These are phyloP conservation scores for Diaporthe sp. DNA, from an alignment of 2,329 filamentous ascomycete species.

Conservation along the genomic window DNA sequence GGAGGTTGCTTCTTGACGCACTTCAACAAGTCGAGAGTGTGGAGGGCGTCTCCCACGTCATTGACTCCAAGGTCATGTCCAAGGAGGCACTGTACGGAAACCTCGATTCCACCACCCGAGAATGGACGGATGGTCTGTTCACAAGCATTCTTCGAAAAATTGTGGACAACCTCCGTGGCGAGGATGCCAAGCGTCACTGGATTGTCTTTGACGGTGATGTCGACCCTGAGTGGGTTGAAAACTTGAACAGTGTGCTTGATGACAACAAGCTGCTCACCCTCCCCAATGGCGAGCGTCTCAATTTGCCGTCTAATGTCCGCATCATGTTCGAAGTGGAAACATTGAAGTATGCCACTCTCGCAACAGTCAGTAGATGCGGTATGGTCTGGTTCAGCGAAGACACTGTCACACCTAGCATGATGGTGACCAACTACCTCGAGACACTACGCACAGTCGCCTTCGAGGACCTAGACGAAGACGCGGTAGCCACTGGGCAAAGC, in stretches of 20 bases:
- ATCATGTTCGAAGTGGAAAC: constrained; percentile 99
- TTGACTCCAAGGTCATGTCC: constrained; percentile 99
- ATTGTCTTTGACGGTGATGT: constrained; percentile 99
- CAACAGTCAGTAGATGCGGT: constrained; percentile 98
- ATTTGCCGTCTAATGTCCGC: constrained; percentile 91
- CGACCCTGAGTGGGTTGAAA: constrained; percentile 99
- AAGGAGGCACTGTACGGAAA: constrained; percentile 98
- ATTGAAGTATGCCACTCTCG: constrained; percentile 95
- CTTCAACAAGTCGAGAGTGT: constrained; percentile 90
- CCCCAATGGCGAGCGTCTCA: constrained; percentile 97
- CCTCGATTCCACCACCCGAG: constrained; percentile 93
- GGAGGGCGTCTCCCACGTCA: constrained; percentile 96
- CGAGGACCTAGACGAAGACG: constrained; percentile 95
- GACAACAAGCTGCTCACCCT: constrained; percentile 98
- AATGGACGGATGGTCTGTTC: constrained; percentile 99
- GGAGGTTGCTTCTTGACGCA: constrained; percentile 91
- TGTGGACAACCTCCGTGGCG: constrained; percentile 96
- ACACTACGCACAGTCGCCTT: constrained; percentile 85
- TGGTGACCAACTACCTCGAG: constrained; percentile 91
- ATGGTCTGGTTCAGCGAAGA: constrained; percentile 99
- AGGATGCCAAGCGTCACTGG: constrained; percentile 97
- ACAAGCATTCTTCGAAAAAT: constrained; percentile 98
- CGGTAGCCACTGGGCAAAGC: constrained; percentile 78
- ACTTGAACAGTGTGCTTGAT: constrained; percentile 98
- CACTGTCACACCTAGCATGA: constrained; percentile 91